A percentile compares a stretch with the other conserved stretches of the same genome.
Conservation (phyloP, 331 rosid species). For the Quercus phellos region DNA sequence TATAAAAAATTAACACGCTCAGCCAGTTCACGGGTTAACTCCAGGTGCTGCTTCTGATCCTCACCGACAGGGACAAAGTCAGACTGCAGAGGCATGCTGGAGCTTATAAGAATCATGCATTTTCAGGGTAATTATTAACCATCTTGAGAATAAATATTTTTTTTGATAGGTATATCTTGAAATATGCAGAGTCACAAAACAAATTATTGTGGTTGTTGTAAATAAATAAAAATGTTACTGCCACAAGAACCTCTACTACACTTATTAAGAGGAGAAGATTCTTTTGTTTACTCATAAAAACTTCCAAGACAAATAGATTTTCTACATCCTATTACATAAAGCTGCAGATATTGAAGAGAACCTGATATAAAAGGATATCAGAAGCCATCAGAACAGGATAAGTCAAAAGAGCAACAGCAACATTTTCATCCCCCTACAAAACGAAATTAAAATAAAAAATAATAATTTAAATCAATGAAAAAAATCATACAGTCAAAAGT, state of each 20-base stretch:
- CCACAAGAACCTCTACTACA: slow-evolving; percentile 12
- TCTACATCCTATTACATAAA: background rate
- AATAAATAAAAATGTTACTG: slow-evolving; percentile 4
- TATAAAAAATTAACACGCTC: slow-evolving; percentile 79
- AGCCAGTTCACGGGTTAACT: slow-evolving; percentile 90
- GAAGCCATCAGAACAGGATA: slow-evolving; percentile 99
- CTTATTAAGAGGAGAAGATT: background rate
- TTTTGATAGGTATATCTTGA: no score
- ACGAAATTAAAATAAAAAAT: slow-evolving; percentile 24
- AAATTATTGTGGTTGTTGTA: slow-evolving; percentile 6
- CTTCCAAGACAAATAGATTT: slow-evolving; percentile 2
- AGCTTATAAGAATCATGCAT: slow-evolving; percentile 37
- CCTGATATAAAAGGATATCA: slow-evolving; percentile 96
- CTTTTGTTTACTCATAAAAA: slow-evolving; percentile 10
- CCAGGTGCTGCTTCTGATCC: slow-evolving; percentile 98
- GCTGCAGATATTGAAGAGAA: slow-evolving; percentile 31
- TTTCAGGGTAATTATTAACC: slow-evolving; percentile 5
- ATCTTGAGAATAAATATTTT: slow-evolving; percentile 7
- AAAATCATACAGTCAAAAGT: background rate
- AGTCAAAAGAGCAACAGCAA: slow-evolving; percentile 93
- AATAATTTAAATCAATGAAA: slow-evolving; percentile 10
- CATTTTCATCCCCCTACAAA: slow-evolving; percentile 91
- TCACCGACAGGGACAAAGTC: slow-evolving; percentile 96
- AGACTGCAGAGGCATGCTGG: slow-evolving; percentile 60
- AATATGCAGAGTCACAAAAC: slow-evolving; percentile 6